Evolutionary conservation across 73 alveolate species (phyloP).

Genomic region (Stentor roeselii): DNA sequence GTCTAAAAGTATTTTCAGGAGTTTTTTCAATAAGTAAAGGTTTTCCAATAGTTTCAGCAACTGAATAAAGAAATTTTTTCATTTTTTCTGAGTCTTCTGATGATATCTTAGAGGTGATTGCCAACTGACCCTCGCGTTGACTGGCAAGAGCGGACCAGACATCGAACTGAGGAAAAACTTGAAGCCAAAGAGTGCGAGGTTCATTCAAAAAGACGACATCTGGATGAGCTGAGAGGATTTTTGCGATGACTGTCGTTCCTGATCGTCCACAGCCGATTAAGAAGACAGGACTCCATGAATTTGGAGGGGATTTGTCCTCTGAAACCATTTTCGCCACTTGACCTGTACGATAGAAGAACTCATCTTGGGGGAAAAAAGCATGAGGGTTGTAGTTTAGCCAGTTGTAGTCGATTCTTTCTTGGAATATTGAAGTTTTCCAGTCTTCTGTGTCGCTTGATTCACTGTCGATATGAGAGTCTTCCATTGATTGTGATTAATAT

Average conservation of each 20-base stretch:
- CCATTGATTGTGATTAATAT: too few species aligned
- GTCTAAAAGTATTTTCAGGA: slow-evolving; percentile 25
- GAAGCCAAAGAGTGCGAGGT: slow-evolving; percentile 2
- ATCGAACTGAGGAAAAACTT: background rate
- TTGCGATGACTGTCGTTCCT: background rate
- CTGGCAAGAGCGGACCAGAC: slow-evolving; percentile 6
- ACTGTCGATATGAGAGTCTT: background rate
- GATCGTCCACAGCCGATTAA: slow-evolving; percentile 25
- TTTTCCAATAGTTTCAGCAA: background rate
- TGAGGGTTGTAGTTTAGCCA: slow-evolving; percentile 22
- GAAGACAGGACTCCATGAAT: background rate
- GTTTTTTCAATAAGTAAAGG: slow-evolving; percentile 16
- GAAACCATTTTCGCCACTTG: background rate
- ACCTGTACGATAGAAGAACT: slow-evolving; percentile 11
- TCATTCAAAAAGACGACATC: slow-evolving; percentile 1
- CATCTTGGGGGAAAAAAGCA: slow-evolving; percentile 21
- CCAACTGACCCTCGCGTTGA: background rate
- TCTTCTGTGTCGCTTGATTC: slow-evolving; percentile 5
- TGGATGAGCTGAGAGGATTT: slow-evolving; percentile 19
- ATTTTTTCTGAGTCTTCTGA: background rate
- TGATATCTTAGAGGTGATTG: background rate
- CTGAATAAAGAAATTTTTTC: background rate
- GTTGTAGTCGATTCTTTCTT: slow-evolving; percentile 10
- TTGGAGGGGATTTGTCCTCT: background rate
- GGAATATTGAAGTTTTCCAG: background rate